Evolutionary conservation across 352 stramenopile genomes (phyloP).

Genomic region (Pythium rhizo-oryzae): DNA sequence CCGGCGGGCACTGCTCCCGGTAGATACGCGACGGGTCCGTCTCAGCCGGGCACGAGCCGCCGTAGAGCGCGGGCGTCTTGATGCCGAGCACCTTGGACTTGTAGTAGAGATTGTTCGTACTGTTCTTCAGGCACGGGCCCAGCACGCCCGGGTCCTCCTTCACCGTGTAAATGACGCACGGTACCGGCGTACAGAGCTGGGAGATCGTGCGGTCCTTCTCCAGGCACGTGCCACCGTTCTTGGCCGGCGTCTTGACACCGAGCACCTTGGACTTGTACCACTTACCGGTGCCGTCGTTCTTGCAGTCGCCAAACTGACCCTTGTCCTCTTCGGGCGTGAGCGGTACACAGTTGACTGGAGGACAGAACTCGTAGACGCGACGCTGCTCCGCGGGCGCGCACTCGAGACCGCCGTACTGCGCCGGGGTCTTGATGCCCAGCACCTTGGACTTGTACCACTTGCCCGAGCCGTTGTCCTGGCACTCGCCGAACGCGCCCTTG

Average conservation of each 20-base stretch:
- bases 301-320: neutral
- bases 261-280: conserved; percentile 1
- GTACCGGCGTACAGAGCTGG: neutral
- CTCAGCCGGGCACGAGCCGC: neutral
- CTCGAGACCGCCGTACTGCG: neutral
- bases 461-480: neutral
- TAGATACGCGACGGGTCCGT: neutral
- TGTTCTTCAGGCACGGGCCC: no score
- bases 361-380: neutral
- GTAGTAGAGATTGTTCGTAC: neutral
- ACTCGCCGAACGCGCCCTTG: neutral
- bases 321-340: neutral
- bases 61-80: neutral
- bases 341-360: neutral
- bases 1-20: neutral
- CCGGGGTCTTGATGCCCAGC: neutral
- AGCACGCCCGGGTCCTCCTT: neutral
- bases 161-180: no score
- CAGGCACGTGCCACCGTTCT: neutral
- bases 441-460: conserved; percentile 5
- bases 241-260: neutral
- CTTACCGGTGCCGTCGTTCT: neutral
- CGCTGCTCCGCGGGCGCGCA: neutral
- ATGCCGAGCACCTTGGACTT: conserved; percentile 5
- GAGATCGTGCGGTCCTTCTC: neutral